phyloP scores from a whole-genome alignment of 2,329 filamentous ascomycete species.

The Aspergillus sp. region DNA sequence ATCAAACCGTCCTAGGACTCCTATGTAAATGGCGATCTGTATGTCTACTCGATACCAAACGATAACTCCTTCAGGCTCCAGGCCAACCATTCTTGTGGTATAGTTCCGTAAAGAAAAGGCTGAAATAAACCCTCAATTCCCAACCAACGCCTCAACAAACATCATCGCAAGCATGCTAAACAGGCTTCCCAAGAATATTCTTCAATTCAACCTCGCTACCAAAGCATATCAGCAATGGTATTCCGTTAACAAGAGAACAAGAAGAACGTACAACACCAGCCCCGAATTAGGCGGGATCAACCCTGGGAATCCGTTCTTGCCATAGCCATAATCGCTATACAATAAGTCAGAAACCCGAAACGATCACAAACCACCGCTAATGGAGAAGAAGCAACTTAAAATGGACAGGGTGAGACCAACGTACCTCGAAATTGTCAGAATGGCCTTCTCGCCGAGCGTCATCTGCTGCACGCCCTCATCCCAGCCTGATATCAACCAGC shows the following conservation, averaged over 20 bases:
- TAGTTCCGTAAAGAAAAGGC: no score
- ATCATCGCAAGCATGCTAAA: background rate
- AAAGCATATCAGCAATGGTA: background rate
- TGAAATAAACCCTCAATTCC: no score
- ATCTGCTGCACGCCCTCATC: conserved; percentile 83
- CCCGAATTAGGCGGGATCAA: conserved; percentile 73
- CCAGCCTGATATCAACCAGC: conserved; percentile 55
- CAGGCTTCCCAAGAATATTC: background rate
- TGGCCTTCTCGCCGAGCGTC: conserved; percentile 87
- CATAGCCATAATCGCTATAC: conserved; percentile 41
- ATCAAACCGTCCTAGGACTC: background rate
- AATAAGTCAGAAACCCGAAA: background rate
- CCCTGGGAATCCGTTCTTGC: conserved; percentile 65
- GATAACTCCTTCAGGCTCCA: background rate
- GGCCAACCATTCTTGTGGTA: no score
- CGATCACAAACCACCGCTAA: no score
- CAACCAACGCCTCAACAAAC: background rate
- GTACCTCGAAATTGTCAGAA: conserved; percentile 76
- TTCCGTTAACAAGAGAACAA: background rate
- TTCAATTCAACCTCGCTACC: conserved; percentile 14
- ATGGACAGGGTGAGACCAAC: conserved; percentile 23
- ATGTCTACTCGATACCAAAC: background rate
- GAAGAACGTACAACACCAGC: conserved; percentile 73
- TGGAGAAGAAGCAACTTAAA: background rate
- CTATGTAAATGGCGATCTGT: background rate